A percentile compares a stretch with the other conserved stretches of the same genome.
These are phyloP conservation scores for Trichoderma aggressivum DNA, from an alignment of 2,329 filamentous ascomycete species.

Conservation along the genomic window DNA sequence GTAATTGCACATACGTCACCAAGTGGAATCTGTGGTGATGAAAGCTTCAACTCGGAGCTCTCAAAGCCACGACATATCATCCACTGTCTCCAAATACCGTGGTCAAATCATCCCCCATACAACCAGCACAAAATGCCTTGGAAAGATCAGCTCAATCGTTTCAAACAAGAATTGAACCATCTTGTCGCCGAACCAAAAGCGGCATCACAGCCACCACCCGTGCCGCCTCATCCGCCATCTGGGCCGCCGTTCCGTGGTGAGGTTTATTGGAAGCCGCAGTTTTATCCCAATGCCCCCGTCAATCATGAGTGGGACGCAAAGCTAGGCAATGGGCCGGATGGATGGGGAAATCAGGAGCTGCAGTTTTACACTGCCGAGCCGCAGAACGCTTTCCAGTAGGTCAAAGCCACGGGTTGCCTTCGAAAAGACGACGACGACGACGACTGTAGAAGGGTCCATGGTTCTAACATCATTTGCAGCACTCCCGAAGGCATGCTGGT, in stretches of 20 bases:
- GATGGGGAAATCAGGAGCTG: constrained; percentile 61
- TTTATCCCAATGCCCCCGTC: constrained; percentile 45
- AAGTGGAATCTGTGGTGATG: background rate
- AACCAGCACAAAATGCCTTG: constrained; percentile 30
- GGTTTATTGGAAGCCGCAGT: constrained; percentile 52
- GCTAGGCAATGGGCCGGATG: constrained; percentile 52
- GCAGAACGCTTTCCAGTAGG: constrained; percentile 51
- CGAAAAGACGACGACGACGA: background rate
- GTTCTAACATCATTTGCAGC: constrained; percentile 22
- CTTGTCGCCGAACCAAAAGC: constrained; percentile 31
- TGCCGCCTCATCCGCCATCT: constrained; percentile 22
- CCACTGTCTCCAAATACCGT: background rate
- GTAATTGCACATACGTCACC: background rate
- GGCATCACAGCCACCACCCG: constrained; percentile 18
- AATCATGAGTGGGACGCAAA: constrained; percentile 52
- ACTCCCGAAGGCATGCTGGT: constrained; percentile 50
- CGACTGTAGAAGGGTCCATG: background rate
- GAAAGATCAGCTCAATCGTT: constrained; percentile 37
- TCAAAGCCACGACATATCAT: background rate
- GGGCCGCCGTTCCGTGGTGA: constrained; percentile 19
- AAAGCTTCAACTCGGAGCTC: background rate
- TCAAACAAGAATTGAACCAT: constrained; percentile 39
- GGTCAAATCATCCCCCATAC: background rate
- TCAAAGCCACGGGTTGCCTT: background rate
- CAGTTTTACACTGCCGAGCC: constrained; percentile 52